A percentile compares a stretch with the other conserved stretches of the same genome.
Evolutionary conservation across 2,329 filamentous ascomycete genomes (phyloP).

Genomic region (Curvularia eragrostidis): DNA sequence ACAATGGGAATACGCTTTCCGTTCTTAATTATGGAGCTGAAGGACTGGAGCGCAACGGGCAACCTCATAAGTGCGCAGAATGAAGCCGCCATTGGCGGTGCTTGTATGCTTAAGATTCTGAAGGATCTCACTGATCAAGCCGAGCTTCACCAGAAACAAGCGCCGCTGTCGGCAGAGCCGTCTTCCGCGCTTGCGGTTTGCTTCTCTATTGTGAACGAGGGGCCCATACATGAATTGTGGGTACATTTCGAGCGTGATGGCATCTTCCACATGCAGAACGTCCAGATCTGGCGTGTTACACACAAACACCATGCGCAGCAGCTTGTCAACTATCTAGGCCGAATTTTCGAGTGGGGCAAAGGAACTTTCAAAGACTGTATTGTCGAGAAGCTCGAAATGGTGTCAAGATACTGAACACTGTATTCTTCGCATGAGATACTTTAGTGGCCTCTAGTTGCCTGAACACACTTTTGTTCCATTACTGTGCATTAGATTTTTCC

Average conservation of each 20-base stretch:
- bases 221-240: not conserved
- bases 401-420: no score
- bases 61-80: not conserved
- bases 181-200: not conserved
- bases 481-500: no score
- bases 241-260: not conserved
- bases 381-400: not conserved
- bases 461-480: no score
- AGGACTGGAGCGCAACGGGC: not conserved
- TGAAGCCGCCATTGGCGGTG: not conserved
- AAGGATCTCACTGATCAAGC: not conserved
- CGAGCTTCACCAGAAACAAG: not conserved
- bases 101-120: not conserved
- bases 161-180: not conserved
- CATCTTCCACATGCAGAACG: not conserved
- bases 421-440: no score
- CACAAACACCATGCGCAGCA: not conserved
- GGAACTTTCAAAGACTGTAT: not conserved
- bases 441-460: no score
- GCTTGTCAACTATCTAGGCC: not conserved
- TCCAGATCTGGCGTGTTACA: not conserved
- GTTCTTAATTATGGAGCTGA: not conserved
- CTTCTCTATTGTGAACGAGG: not conserved
- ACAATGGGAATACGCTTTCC: not conserved
- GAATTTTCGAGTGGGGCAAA: not conserved